phyloP scores from a whole-genome alignment of 108 stramenopile species.

The Conticribra guillardii region DNA sequence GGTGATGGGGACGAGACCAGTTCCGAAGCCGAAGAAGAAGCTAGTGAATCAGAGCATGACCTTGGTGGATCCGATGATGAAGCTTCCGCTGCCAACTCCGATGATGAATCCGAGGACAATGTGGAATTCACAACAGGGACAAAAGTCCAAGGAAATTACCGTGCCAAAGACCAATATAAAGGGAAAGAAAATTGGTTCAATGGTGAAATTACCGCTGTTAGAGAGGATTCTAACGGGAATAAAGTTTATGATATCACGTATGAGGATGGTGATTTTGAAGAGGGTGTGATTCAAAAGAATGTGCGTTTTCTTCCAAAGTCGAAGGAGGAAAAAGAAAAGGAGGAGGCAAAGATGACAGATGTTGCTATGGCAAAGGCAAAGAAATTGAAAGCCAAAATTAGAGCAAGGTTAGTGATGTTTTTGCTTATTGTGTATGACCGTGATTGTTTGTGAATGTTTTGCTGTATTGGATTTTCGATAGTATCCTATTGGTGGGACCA shows the following conservation, averaged over 20 bases:
- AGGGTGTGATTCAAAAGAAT: conserved; percentile 69
- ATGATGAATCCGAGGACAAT: conserved; percentile 30
- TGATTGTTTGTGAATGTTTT: too few species aligned
- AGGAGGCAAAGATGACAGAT: conserved; percentile 45
- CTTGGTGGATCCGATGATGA: conserved; percentile 43
- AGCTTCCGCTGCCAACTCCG: conserved; percentile 36
- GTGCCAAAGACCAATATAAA: conserved; percentile 78
- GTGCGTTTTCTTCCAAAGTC: conserved; percentile 55
- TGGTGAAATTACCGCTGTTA: conserved; percentile 61
- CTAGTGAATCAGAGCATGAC: conserved; percentile 10
- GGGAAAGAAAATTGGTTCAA: conserved; percentile 77
- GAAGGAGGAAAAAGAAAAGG: conserved; percentile 57
- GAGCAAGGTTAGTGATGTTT: conserved; percentile 75
- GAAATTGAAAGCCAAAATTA: conserved; percentile 71
- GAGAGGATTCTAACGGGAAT: conserved; percentile 45
- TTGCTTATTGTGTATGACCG: too few species aligned
- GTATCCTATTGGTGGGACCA: conserved; percentile 26
- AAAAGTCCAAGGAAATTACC: conserved; percentile 81
- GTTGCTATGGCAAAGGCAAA: conserved; percentile 51
- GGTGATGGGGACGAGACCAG: conserved; percentile 33
- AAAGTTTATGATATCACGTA: conserved; percentile 77
- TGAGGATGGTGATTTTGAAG: conserved; percentile 89
- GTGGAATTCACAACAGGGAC: conserved; percentile 57
- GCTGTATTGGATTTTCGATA: not conserved
- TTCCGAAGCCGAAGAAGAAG: conserved; percentile 19